These are phyloP conservation scores for Blakeslea trispora DNA, from an alignment of 371 early-diverging fungal genomes.

Conservation along the genomic window DNA sequence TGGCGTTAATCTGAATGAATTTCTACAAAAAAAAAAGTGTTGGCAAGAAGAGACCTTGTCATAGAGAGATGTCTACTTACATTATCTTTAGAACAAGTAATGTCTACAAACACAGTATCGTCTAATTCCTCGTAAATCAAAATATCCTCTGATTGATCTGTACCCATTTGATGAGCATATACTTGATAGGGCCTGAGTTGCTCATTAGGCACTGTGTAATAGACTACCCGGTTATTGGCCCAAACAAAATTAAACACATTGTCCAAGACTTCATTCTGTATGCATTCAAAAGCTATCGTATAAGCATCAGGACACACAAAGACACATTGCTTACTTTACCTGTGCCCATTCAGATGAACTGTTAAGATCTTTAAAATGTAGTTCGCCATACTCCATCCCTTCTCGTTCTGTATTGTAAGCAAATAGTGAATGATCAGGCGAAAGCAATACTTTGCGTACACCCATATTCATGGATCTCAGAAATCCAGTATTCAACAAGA, in stretches of 20 bases:
- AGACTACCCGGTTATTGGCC: conserved; percentile 65
- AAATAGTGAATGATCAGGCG: conserved; percentile 60
- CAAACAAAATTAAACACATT: conserved; percentile 84
- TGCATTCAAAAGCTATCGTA: too few relatives aligned
- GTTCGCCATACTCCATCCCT: conserved; percentile 67
- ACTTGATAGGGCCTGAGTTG: conserved; percentile 72
- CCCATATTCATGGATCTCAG: conserved; percentile 53
- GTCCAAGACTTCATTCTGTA: conserved; percentile 58
- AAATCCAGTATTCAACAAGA: conserved; percentile 59
- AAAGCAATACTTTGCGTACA: conserved; percentile 62
- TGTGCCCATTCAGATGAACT: conserved; percentile 22
- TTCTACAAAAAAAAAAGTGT: conserved; percentile 36
- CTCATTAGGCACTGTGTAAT: conserved; percentile 75
- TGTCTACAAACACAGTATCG: conserved; percentile 76
- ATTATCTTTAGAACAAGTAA: conserved; percentile 79
- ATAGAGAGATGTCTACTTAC: conserved; percentile 23
- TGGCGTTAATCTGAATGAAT: conserved; percentile 75
- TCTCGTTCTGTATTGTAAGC: conserved; percentile 64
- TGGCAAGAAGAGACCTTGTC: background rate
- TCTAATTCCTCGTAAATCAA: conserved; percentile 71
- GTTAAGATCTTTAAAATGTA: conserved; percentile 57
- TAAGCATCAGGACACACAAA: too few relatives aligned
- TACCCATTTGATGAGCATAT: conserved; percentile 60
- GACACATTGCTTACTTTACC: conserved; percentile 52
- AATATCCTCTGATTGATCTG: conserved; percentile 56